Evolutionary conservation across 306 rosid species (phyloP).

Genomic region (Vigna radiata): DNA sequence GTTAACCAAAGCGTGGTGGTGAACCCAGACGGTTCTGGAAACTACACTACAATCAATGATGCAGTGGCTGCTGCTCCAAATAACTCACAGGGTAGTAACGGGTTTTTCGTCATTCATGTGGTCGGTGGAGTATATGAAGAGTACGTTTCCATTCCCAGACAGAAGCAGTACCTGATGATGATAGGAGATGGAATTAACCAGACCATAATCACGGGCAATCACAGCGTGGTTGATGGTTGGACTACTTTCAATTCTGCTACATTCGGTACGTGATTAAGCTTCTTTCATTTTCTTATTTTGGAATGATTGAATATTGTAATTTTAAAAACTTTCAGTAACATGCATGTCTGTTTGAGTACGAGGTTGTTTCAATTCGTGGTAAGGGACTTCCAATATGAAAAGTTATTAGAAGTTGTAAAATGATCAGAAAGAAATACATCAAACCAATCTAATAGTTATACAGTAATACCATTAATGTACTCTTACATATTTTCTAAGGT

Average conservation of each 20-base stretch:
- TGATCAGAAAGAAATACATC: too few relatives aligned
- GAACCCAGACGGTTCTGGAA: conserved; percentile 43
- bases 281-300: not conserved
- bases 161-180: conserved; percentile 61
- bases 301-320: not conserved
- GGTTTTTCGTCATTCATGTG: conserved; percentile 39
- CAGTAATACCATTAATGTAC: too few relatives aligned
- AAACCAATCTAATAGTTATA: too few relatives aligned
- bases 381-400: too few relatives aligned
- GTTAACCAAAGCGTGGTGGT: conserved; percentile 42
- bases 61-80: conserved; percentile 48
- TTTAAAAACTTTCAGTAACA: not conserved
- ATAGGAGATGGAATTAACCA: conserved; percentile 74
- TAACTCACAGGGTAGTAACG: conserved; percentile 19
- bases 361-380: not conserved
- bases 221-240: conserved; percentile 66
- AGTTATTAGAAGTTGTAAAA: too few relatives aligned
- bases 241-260: conserved; percentile 78
- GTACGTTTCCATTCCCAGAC: conserved; percentile 57
- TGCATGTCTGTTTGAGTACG: not conserved
- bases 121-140: conserved; percentile 63
- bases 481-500: too few relatives aligned
- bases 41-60: conserved; percentile 45
- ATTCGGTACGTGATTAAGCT: conserved; percentile 55
- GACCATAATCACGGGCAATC: conserved; percentile 68